These are phyloP conservation scores for Leccinum pachyderme DNA, from an alignment of 1,284 basidiomycete genomes.

Conservation along the genomic window DNA sequence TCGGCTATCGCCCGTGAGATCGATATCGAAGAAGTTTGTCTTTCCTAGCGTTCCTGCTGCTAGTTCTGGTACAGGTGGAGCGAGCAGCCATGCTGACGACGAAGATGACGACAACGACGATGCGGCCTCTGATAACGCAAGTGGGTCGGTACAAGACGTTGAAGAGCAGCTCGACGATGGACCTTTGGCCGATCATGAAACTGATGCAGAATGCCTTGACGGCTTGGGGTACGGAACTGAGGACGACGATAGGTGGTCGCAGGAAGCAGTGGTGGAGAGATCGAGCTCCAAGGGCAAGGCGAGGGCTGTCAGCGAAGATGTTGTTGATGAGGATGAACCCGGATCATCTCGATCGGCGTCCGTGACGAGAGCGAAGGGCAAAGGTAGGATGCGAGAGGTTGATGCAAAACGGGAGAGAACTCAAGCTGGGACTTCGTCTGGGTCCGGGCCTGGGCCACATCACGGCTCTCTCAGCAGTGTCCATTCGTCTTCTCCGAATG, in stretches of 20 bases:
- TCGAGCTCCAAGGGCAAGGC: conserved; percentile 26
- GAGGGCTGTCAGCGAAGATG: conserved; percentile 19
- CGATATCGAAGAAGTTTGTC: conserved; percentile 37
- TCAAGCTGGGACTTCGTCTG: conserved; percentile 7
- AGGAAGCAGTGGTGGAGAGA: conserved; percentile 19
- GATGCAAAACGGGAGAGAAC: conserved; percentile 7
- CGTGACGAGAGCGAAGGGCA: conserved; percentile 12
- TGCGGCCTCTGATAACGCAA: not conserved
- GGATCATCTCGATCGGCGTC: conserved; percentile 3
- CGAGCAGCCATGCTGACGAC: not conserved
- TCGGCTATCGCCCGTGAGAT: conserved; percentile 26
- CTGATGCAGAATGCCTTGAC: not conserved
- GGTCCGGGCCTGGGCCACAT: conserved; percentile 9
- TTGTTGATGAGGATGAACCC: conserved; percentile 11
- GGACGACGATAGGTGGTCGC: conserved; percentile 26
- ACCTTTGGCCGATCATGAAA: not conserved
- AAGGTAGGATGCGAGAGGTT: conserved; percentile 26
- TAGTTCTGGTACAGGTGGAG: not conserved
- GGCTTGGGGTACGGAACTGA: conserved; percentile 15
- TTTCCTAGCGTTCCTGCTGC: conserved; percentile 20
- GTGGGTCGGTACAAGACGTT: not conserved
- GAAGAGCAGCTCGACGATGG: conserved; percentile 8
- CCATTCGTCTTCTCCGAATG: conserved; percentile 9
- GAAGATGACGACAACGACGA: not conserved
- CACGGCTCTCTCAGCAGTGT: conserved; percentile 7